phyloP scores from a whole-genome alignment of 306 rosid genomes.

The Castanea crenata region DNA sequence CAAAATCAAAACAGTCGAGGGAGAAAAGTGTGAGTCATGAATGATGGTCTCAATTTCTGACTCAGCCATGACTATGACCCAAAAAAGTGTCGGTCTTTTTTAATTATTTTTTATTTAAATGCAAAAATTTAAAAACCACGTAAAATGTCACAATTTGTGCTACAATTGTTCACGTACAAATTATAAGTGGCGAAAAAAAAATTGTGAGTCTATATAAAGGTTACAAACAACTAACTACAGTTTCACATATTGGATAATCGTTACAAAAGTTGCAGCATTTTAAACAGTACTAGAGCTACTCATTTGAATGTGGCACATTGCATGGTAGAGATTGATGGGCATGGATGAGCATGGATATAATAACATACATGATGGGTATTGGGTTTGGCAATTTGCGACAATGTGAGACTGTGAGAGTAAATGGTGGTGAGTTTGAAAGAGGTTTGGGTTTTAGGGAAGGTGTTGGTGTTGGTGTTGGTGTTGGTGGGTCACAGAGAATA shows the following conservation, averaged over 20 bases:
- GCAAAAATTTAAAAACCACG: no score
- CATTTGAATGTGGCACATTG: no score
- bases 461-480: no score
- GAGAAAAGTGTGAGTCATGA: slow-evolving; percentile 34
- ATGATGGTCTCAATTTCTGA: slow-evolving; percentile 38
- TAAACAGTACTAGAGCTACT: rapidly evolving
- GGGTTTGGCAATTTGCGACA: neutral
- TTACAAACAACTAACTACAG: rapidly evolving
- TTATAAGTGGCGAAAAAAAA: no score
- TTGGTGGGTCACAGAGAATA: neutral
- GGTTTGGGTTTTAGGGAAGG: neutral
- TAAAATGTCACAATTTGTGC: no score
- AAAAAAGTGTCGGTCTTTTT: slow-evolving; percentile 4
- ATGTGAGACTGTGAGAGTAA: no score
- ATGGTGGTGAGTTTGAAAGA: neutral
- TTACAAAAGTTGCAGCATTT: rapidly evolving
- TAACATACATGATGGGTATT: neutral
- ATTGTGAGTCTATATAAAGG: rapidly evolving
- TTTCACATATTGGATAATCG: rapidly evolving
- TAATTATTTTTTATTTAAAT: neutral
- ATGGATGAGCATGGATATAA: neutral
- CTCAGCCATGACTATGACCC: slow-evolving; percentile 55
- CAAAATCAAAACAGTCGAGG: neutral
- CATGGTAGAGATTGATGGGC: neutral
- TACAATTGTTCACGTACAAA: no score